Base-by-base conservation (phyloP, 164 flowering plant species). In the Akebia trifoliata region DNA sequence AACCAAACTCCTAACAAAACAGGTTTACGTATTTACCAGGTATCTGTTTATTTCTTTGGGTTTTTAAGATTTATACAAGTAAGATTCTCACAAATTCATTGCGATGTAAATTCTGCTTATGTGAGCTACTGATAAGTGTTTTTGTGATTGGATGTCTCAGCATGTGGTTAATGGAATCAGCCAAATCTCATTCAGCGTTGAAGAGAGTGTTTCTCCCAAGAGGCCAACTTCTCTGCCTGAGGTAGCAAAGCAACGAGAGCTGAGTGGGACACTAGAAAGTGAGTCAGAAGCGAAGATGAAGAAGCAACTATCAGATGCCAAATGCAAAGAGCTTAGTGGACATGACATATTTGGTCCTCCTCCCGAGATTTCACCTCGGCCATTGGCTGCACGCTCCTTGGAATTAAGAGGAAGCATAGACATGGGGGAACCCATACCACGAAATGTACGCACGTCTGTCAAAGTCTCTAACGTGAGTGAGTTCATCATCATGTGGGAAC, bases 211-310 rank as follows among this genome's bases (percentile, higher is more conserved):
- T 39, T 78, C 80, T 53, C 89, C 89, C 21, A 90, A 83, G 75
- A 90, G 81, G 73, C 95, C 99, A 25, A 59, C 78, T 6, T 59
- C 90, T 47, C 15, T 84, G 11, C 68, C 94, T 43, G 98, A 86
- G 76, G 95, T 84, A 38, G 98, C 95, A 17, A 93, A 93, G 77
- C 97, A 93, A 74, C 83, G 92, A 10, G 99, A 93, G 64, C 81
- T 93, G 30, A 84, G 90, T 70, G 99, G 99, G 37, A 86, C 77
- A 22, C 64, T 86, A n/a, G 89, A 87, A 49, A 82, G 74, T 62
- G 95, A 86, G 35, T 28, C 81, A 0, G 95, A 90, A 2, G 69
- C 68, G 12, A 84, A 50, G 69, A 54, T 77, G 69, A 79, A 79
- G 72, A 93, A 87, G 77, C 95, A 84, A 63, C 39, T 77, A 24